phyloP scores from a whole-genome alignment of 208 protist species.

The Leishmania braziliensis region DNA sequence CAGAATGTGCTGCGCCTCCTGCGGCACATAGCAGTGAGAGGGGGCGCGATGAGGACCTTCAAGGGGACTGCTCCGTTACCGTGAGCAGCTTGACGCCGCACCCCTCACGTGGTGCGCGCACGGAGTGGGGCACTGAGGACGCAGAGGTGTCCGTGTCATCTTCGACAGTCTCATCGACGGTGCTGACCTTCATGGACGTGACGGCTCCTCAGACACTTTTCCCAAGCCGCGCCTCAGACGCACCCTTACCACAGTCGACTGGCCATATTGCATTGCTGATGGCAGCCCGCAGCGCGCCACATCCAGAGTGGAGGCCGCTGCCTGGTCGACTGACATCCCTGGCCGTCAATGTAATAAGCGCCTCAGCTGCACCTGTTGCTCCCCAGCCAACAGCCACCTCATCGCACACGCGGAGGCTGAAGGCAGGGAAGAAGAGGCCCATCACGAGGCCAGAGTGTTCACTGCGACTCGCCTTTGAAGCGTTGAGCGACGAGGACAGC shows the following conservation, averaged over 20 bases:
- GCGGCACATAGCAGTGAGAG: not conserved
- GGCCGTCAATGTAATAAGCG: not conserved
- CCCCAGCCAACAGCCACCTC: not conserved
- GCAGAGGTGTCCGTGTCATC: constrained; percentile 16
- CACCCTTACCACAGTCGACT: not conserved
- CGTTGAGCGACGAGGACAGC: constrained; percentile 16
- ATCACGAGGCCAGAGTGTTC: constrained; percentile 23
- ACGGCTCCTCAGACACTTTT: not conserved
- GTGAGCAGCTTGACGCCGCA: constrained; percentile 33
- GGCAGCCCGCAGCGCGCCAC: not conserved
- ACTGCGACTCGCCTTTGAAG: constrained; percentile 48
- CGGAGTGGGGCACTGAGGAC: constrained; percentile 5
- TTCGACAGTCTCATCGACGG: not conserved
- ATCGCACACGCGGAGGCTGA: not conserved
- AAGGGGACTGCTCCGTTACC: constrained; percentile 15
- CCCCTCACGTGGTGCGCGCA: not conserved
- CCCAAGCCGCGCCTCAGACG: not conserved
- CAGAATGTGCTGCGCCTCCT: not conserved
- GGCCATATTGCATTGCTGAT: too few species aligned
- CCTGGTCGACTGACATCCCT: not conserved
- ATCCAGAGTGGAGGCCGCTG: not conserved
- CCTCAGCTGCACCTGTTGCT: not conserved
- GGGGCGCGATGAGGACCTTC: not conserved
- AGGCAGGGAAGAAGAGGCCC: not conserved
- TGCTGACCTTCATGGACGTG: not conserved